phyloP scores from a whole-genome alignment of 345 rosid species.

The Toxicodendron radicans region DNA sequence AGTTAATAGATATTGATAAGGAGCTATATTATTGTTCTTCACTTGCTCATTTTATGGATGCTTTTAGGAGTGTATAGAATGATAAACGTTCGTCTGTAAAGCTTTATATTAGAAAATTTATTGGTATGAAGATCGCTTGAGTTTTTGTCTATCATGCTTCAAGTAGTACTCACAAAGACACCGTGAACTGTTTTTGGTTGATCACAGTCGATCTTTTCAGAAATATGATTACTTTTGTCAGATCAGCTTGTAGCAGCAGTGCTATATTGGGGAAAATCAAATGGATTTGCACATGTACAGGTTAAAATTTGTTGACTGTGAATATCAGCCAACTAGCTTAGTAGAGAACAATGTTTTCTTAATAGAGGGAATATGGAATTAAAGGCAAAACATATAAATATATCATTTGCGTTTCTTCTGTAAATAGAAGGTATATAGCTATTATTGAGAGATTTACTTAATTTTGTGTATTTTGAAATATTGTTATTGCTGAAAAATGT shows the following conservation, averaged over 20 bases:
- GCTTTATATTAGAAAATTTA: not conserved
- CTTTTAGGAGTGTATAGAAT: not conserved
- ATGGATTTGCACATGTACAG: not conserved
- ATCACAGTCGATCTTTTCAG: not conserved
- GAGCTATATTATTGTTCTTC: not conserved
- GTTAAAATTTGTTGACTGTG: constrained; percentile 1
- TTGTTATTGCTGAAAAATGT: too few relatives aligned
- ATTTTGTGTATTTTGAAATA: too few relatives aligned
- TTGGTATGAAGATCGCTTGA: not conserved
- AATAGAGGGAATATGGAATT: not conserved
- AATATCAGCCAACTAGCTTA: not conserved
- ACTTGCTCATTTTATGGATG: not conserved
- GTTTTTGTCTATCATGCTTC: not conserved
- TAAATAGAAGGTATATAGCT: too few relatives aligned
- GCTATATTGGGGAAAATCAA: not conserved
- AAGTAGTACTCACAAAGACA: not conserved
- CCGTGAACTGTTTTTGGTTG: not conserved
- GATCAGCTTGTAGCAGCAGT: not conserved
- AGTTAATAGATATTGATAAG: constrained; percentile 1
- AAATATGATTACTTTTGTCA: too few relatives aligned
- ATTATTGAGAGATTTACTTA: too few relatives aligned
- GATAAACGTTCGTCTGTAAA: not conserved
- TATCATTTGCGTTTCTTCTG: too few relatives aligned
- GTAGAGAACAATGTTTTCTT: not conserved
- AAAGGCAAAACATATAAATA: not conserved